These are phyloP conservation scores for Isatis lusitanica DNA, from an alignment of 441 rosid species.

Conservation along the genomic window DNA sequence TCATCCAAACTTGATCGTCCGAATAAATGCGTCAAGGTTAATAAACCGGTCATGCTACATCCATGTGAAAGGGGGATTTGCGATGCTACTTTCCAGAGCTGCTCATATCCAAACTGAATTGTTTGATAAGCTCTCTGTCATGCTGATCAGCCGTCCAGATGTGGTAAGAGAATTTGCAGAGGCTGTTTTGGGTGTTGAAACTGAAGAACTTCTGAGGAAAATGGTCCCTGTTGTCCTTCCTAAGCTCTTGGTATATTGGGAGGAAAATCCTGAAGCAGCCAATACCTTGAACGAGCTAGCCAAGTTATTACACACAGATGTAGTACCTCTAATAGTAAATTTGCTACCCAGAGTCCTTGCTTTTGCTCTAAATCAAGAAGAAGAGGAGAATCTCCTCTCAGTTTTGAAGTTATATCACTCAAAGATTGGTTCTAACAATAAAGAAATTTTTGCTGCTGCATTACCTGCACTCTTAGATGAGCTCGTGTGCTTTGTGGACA, in stretches of 20 bases:
- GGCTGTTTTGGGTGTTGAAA: slow-evolving; percentile 79
- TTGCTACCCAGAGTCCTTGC: slow-evolving; percentile 98
- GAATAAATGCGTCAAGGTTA: slow-evolving; percentile 72
- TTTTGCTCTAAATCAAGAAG: slow-evolving; percentile 78
- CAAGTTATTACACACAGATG: slow-evolving; percentile 67
- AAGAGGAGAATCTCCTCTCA: slow-evolving; percentile 65
- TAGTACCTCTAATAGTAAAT: slow-evolving; percentile 77
- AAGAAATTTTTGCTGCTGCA: slow-evolving; percentile 95
- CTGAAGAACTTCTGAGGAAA: slow-evolving; percentile 67
- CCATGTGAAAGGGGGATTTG: slow-evolving; percentile 87
- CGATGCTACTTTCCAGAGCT: slow-evolving; percentile 58
- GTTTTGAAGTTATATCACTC: slow-evolving; percentile 84
- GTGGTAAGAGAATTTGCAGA: slow-evolving; percentile 93
- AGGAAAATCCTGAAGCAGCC: slow-evolving; percentile 65
- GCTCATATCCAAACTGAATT: slow-evolving; percentile 65
- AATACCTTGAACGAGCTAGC: slow-evolving; percentile 70
- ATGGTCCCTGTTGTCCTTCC: slow-evolving; percentile 94
- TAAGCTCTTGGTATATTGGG: slow-evolving; percentile 84
- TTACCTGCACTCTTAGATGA: slow-evolving; percentile 96
- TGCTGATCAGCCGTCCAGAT: slow-evolving; percentile 64
- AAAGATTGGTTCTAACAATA: slow-evolving; percentile 83
- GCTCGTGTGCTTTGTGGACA: slow-evolving; percentile 88
- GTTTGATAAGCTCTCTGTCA: slow-evolving; percentile 67
- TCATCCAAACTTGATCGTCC: slow-evolving; percentile 65
- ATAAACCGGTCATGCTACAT: slow-evolving; percentile 71